Conservation (phyloP, 495 filamentous ascomycete genomes). For the Pseudevernia furfuracea region DNA sequence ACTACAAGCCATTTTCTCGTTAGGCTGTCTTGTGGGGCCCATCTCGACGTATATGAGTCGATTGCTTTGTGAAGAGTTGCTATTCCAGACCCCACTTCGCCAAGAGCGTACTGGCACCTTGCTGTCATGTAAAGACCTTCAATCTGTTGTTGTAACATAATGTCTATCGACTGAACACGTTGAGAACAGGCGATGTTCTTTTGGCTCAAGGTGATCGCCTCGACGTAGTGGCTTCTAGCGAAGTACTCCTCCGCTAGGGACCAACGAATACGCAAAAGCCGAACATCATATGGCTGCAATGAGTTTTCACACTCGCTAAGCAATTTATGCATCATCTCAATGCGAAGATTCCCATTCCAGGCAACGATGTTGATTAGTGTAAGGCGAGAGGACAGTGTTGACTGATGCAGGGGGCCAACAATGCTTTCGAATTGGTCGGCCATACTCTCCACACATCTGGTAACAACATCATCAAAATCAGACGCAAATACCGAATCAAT, state of each 20-base stretch:
- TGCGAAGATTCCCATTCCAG: no score
- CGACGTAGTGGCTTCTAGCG: fast-evolving
- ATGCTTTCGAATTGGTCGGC: neutral
- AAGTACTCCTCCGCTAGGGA: neutral
- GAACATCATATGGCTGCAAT: neutral
- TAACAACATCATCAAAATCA: neutral
- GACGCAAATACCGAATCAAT: neutral
- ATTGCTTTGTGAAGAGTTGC: neutral
- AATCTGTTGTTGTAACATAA: neutral
- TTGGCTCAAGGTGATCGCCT: neutral
- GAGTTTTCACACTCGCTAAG: neutral
- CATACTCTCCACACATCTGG: neutral
- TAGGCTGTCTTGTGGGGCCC: neutral
- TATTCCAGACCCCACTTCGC: neutral
- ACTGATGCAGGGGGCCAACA: neutral
- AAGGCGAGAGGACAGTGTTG: neutral
- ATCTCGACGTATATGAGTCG: neutral
- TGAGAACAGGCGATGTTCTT: neutral
- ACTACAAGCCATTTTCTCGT: neutral
- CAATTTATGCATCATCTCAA: neutral
- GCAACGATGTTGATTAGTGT: neutral
- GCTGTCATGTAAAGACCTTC: neutral
- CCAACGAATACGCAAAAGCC: neutral
- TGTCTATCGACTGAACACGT: neutral
- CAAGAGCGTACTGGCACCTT: conserved; percentile 3